A percentile compares a stretch with the other conserved stretches of the same genome.
These are phyloP conservation scores for Suhomyces terraborum DNA, from an alignment of 1,139 yeast species.

Conservation along the genomic window DNA sequence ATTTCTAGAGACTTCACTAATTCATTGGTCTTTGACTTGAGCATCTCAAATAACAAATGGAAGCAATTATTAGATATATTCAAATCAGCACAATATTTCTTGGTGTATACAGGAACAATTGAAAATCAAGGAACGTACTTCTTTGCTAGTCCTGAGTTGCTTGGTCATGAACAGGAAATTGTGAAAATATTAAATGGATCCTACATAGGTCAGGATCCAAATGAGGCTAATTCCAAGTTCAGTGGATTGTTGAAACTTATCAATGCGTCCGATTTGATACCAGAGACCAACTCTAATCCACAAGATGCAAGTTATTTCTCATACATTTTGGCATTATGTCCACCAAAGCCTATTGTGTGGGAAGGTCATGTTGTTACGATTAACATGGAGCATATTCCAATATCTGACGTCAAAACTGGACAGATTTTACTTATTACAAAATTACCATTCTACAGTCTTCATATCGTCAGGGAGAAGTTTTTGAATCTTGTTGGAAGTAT, in stretches of 20 bases:
- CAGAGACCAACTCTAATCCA: constrained; percentile 8
- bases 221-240: constrained; percentile 31
- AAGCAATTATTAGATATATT: constrained; percentile 59
- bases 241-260: constrained; percentile 32
- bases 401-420: constrained; percentile 61
- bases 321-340: constrained; percentile 73
- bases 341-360: constrained; percentile 88
- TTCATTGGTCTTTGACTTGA: constrained; percentile 65
- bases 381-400: constrained; percentile 48
- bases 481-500: constrained; percentile 57
- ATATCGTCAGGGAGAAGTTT: constrained; percentile 43
- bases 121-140: constrained; percentile 78
- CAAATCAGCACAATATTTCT: constrained; percentile 68
- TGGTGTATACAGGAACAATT: constrained; percentile 72
- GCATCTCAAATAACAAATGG: constrained; percentile 51
- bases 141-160: constrained; percentile 64
- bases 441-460: constrained; percentile 41
- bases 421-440: constrained; percentile 67
- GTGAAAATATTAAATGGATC: constrained; percentile 46
- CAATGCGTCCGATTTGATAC: constrained; percentile 2
- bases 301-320: constrained; percentile 44
- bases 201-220: constrained; percentile 43
- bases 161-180: constrained; percentile 47
- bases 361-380: constrained; percentile 75
- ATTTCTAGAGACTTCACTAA: constrained; percentile 76